Evolutionary conservation across 2,329 filamentous ascomycete species (phyloP), one percentile per base, ranked within the genome.

Genomic region (Apiospora pterosperma): DNA sequence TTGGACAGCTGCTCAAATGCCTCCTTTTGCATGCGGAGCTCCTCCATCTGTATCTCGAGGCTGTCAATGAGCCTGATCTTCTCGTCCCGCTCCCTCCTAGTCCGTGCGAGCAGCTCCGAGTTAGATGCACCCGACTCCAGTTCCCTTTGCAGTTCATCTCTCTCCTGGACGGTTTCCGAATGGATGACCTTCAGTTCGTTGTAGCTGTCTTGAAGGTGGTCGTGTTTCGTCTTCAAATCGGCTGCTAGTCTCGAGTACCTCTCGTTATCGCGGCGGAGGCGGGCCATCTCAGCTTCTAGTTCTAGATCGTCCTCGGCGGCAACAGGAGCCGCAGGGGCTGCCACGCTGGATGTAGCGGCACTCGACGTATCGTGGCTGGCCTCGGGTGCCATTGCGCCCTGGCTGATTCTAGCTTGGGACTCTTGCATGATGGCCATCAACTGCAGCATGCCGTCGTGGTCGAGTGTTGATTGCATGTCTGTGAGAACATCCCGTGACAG

Each of bases 31-130:
- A 78, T 73, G 21, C 78, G 77, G 66, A 83, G 76, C 36, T 84
- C 80, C 64, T 90, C 85, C 12, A 90, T 77, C 69, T 91, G 85
- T 23, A 84, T 83, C 74, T 94, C 91, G 69, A 92, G 86, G 28
- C 82, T 85, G 42, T 88, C 87, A 72, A 94, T 93, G 61, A 92
- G 81, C 65, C 90, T 84, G 74, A 92, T 89, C 71, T 91, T 88
- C 70, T 92, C 87, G 44, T 85, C 84, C 28, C 90, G 79, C 68
- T 85, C 60, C 36, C 62, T 64, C 41, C 39, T 67, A 41, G 59
- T 62, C 41, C 62, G 52, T 14, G 65, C 65, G 25, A 41, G 62
- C 6, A 44, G 52, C 28, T 69, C 80, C 74, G 62, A 85, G 73
- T 63, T 84, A 76, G 72, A 82, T 10, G 84, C 80, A 73, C 87